Conservation (phyloP, 2,329 filamentous ascomycete genomes). For the Colletotrichum sp. region DNA sequence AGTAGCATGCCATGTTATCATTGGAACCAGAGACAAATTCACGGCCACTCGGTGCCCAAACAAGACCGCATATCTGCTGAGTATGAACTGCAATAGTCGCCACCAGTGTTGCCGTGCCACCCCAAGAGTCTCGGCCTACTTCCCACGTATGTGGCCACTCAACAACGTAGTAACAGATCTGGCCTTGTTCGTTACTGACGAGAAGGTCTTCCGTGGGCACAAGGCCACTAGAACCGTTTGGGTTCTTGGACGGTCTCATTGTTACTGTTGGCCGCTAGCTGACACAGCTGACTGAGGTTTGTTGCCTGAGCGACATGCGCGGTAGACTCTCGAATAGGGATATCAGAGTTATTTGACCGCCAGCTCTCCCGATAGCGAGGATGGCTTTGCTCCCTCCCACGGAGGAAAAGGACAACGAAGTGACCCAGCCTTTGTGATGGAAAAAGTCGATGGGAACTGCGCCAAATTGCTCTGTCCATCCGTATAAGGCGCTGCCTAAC, state of each 20-base stretch:
- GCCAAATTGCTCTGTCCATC: conserved; percentile 82
- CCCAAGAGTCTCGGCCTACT: conserved; percentile 70
- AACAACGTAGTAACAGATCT: conserved; percentile 85
- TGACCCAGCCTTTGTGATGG: conserved; percentile 61
- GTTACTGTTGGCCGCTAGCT: conserved; percentile 75
- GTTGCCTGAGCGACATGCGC: conserved; percentile 78
- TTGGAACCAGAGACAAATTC: conserved; percentile 90
- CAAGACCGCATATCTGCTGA: conserved; percentile 92
- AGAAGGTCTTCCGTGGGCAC: conserved; percentile 82
- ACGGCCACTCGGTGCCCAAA: conserved; percentile 79
- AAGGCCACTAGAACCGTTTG: conserved; percentile 46
- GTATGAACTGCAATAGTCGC: conserved; percentile 79
- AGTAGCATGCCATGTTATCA: conserved; percentile 87
- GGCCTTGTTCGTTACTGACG: conserved; percentile 83
- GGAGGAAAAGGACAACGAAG: conserved; percentile 91
- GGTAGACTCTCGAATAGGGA: conserved; percentile 71
- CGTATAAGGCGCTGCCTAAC: conserved; percentile 78
- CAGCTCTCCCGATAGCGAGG: conserved; percentile 81
- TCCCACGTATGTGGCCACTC: conserved; percentile 79
- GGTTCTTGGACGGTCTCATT: conserved; percentile 56
- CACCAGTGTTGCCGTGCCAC: conserved; percentile 78
- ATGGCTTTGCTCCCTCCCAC: conserved; percentile 76
- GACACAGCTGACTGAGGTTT: conserved; percentile 76
- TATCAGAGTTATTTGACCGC: conserved; percentile 78
- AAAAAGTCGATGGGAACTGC: conserved; percentile 61